Conservation (phyloP, 2,329 filamentous ascomycete genomes). For the Cercospora citrullina region DNA sequence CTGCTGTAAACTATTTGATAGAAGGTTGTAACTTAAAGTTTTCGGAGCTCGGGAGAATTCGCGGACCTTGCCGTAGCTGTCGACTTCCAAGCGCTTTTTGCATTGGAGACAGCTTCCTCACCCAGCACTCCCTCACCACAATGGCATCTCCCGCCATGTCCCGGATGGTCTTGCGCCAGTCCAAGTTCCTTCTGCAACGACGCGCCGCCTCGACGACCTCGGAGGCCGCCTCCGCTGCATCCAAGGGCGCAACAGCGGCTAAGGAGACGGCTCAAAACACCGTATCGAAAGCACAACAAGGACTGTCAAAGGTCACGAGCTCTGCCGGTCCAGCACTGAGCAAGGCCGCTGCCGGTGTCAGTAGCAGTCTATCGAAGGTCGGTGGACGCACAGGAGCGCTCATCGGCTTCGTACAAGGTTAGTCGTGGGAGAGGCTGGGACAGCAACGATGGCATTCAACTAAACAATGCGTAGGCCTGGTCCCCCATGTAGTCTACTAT, state of each 20-base stretch:
- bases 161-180: slow-evolving; percentile 48
- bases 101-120: slow-evolving; percentile 24
- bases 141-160: slow-evolving; percentile 53
- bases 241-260: slow-evolving; percentile 39
- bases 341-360: slow-evolving; percentile 68
- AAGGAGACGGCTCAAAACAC: slow-evolving; percentile 48
- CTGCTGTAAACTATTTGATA: background rate
- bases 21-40: background rate
- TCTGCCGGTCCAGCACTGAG: slow-evolving; percentile 76
- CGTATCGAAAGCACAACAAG: slow-evolving; percentile 69
- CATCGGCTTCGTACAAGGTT: slow-evolving; percentile 84
- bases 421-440: slow-evolving; percentile 24
- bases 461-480: slow-evolving; percentile 63
- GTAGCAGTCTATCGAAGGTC: slow-evolving; percentile 68
- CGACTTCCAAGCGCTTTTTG: slow-evolving; percentile 3
- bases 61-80: background rate
- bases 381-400: slow-evolving; percentile 81
- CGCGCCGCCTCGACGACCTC: slow-evolving; percentile 54
- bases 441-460: slow-evolving; percentile 8
- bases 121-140: slow-evolving; percentile 16
- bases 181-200: slow-evolving; percentile 44
- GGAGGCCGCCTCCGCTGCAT: slow-evolving; percentile 48
- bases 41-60: background rate
- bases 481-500: slow-evolving; percentile 89
- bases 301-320: slow-evolving; percentile 76